A percentile compares a stretch with the other conserved stretches of the same genome.
Evolutionary conservation across 2,329 filamentous ascomycete genomes (phyloP).

Genomic region (Fusarium chuoi): DNA sequence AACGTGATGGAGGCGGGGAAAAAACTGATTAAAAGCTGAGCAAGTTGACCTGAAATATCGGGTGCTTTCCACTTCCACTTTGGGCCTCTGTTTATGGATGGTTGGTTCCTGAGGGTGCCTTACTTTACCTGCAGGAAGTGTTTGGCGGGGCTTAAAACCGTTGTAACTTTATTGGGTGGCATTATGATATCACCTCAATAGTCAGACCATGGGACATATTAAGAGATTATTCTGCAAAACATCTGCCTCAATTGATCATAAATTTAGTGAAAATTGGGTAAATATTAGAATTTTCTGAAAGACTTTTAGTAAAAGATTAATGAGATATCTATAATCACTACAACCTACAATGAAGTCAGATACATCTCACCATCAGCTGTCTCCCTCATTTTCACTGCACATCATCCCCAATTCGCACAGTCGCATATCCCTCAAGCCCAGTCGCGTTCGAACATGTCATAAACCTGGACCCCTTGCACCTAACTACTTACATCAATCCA

Average conservation of each 20-base stretch:
- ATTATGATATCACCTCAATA: constrained; percentile 19
- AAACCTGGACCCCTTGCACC: constrained; percentile 17
- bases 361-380: not conserved
- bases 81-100: not conserved
- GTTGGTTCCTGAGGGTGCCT: constrained; percentile 27
- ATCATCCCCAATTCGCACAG: constrained; percentile 30
- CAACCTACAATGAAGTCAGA: not conserved
- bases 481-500: constrained; percentile 32
- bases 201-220: constrained; percentile 25
- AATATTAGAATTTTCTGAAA: not conserved
- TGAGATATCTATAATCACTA: not conserved
- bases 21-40: constrained; percentile 19
- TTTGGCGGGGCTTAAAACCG: constrained; percentile 21
- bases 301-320: not conserved
- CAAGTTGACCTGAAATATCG: constrained; percentile 4
- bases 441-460: constrained; percentile 48
- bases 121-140: not conserved
- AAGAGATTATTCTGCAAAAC: too few species aligned
- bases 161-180: not conserved
- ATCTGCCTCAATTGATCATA: not conserved
- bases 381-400: constrained; percentile 7
- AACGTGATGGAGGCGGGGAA: not conserved
- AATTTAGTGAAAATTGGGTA: not conserved
- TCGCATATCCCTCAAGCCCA: constrained; percentile 39
- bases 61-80: not conserved